Base-by-base conservation (phyloP, 495 filamentous ascomycete species). In the Aspergillus cristatus region DNA sequence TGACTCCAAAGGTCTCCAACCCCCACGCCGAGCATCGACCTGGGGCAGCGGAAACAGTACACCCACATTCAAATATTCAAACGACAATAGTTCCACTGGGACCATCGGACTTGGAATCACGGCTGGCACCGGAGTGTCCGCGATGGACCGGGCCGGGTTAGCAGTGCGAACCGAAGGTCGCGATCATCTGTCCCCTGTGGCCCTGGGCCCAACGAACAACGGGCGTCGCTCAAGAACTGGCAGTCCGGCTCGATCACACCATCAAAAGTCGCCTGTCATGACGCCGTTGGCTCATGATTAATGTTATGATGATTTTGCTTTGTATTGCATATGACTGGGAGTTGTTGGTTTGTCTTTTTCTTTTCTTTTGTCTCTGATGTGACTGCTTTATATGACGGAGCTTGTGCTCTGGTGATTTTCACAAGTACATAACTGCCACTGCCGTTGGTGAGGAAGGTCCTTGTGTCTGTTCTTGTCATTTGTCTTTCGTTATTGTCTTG, bases 81-180 rank as follows among this genome's bases (percentile, higher is more conserved):
- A 72, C 17, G 79, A 79, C 41, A 78, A 80, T 24, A 70, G 53
- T 7, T 67, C 65, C 10, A 56, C 71, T 0, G 69, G 64, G 6
- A 69, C 67, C 1, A 60, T 62, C 31, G 65, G 65, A 41, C 48
- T 76, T 30, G 70, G 69, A 4, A 71, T 70, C 45, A 60, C 57
- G 8, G 65, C 68, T 6, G 60, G 66, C 11, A 54, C 59, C 1
- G 58, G 57, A 0, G 14, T 41, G 10, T 76, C 70, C 46, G 68
- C 76, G 0, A 78, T 90, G 48, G 81, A 86, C 42, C 68, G 84
- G 35, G 78, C 72, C 30, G 86, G 86, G 22, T 55, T 93, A 42
- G 82, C 83, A 22, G 75, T 83, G 2, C 66, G 86, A 45, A 85
- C 82, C 1, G 88, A 91, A 52, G 91, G 85, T 53, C 68, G 84